These are phyloP conservation scores for Colletotrichum brevisporum DNA, from an alignment of 2,329 filamentous ascomycete species.

Conservation along the genomic window DNA sequence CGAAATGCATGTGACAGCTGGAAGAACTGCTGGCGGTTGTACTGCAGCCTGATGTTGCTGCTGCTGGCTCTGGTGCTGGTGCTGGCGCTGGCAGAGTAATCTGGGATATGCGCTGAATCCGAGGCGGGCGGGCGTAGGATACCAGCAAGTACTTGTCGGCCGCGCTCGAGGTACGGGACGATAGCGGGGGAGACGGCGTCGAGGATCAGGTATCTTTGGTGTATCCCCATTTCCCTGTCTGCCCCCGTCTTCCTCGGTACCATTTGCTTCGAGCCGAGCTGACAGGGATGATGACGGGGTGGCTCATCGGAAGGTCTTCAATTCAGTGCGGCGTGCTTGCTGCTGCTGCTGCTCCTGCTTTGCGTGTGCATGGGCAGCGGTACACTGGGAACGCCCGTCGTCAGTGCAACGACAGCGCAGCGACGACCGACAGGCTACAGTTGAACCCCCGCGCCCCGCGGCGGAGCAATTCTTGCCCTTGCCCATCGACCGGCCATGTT, in stretches of 20 bases:
- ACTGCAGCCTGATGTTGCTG: background rate
- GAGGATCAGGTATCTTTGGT: constrained; percentile 22
- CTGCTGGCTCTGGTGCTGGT: background rate
- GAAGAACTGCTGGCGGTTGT: constrained; percentile 1
- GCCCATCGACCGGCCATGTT: constrained; percentile 14
- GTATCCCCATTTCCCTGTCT: constrained; percentile 20
- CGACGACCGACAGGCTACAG: constrained; percentile 10
- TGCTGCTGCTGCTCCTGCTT: constrained; percentile 3
- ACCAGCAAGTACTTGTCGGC: constrained; percentile 26
- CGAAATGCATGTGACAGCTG: constrained; percentile 36
- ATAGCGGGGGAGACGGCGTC: constrained; percentile 15
- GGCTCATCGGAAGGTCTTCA: constrained; percentile 34
- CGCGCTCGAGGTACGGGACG: constrained; percentile 15
- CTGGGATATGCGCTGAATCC: constrained; percentile 22
- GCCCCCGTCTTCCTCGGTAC: constrained; percentile 23
- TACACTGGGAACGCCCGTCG: too few relatives aligned
- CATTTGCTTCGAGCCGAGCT: constrained; percentile 35
- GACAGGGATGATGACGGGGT: constrained; percentile 39
- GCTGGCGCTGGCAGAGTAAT: constrained; percentile 6
- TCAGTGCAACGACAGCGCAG: constrained; percentile 3
- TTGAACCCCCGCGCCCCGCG: constrained; percentile 30
- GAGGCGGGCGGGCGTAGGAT: constrained; percentile 12
- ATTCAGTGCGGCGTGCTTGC: background rate
- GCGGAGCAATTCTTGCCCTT: constrained; percentile 26
- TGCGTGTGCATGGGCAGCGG: too few relatives aligned